Percentiles rank a stretch among this genome's conserved stretches.
Conservation (phyloP, 73 alveolate species). For the Symbiodinium pilosum region DNA sequence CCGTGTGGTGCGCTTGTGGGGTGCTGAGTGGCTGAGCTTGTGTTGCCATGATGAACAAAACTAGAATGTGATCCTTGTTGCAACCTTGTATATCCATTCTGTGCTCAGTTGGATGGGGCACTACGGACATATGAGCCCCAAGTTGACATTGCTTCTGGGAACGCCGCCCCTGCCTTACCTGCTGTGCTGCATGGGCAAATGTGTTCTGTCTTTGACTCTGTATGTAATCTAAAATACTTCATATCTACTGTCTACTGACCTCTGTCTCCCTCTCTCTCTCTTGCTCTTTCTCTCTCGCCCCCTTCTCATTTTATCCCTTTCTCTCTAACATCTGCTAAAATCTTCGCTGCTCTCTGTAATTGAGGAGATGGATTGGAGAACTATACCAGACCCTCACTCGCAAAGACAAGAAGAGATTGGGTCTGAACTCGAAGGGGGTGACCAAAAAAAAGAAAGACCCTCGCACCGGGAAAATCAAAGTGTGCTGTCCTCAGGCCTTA, state of each 20-base stretch:
- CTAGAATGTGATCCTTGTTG: neutral
- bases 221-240: no score
- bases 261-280: no score
- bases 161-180: slow-evolving; percentile 15
- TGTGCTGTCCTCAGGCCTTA: neutral
- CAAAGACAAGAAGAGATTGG: neutral
- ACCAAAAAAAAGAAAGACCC: neutral
- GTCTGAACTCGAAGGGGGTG: neutral
- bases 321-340: neutral
- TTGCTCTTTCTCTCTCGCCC: no score
- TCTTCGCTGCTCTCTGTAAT: neutral
- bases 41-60: no score
- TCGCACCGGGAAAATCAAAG: neutral
- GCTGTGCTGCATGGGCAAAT: neutral
- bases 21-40: neutral
- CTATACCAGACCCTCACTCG: neutral
- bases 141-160: neutral
- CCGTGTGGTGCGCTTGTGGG: neutral
- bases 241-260: no score
- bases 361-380: neutral
- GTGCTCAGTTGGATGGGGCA: slow-evolving; percentile 52
- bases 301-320: no score
- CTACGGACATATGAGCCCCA: neutral
- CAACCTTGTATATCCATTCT: neutral
- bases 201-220: no score